These are phyloP conservation scores for Phlebopus sp. DNA, from an alignment of 1,284 basidiomycete genomes.

Conservation along the genomic window DNA sequence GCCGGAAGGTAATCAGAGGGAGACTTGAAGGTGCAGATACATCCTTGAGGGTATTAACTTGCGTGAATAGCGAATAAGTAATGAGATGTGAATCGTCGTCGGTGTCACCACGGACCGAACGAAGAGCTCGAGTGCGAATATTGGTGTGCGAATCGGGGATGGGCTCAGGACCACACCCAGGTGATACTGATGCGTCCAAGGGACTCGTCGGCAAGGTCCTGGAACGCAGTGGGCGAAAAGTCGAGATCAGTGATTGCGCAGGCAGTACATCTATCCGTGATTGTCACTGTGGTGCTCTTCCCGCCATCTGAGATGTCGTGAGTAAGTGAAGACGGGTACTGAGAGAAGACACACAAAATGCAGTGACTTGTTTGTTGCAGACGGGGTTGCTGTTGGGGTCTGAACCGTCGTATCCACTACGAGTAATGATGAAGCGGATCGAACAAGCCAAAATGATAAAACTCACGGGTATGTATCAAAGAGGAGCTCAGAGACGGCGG, in stretches of 20 bases:
- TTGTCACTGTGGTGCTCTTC: conserved; percentile 44
- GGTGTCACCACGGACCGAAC: background rate
- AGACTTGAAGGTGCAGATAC: background rate
- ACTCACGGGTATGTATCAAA: conserved; percentile 66
- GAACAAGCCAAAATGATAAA: background rate
- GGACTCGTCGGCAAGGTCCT: conserved; percentile 29
- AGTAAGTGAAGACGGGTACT: conserved; percentile 1
- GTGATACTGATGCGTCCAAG: conserved; percentile 54
- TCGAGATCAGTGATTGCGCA: conserved; percentile 54
- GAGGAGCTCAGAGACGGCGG: conserved; percentile 54
- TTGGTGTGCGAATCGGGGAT: background rate
- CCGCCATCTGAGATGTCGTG: conserved; percentile 43
- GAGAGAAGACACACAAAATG: conserved; percentile 36
- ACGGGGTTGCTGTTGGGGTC: conserved; percentile 68
- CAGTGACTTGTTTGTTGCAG: conserved; percentile 47
- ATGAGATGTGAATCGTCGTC: background rate
- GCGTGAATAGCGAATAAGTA: conserved; percentile 29
- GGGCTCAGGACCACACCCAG: conserved; percentile 42
- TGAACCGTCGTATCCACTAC: conserved; percentile 45
- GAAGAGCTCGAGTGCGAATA: background rate
- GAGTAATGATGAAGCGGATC: conserved; percentile 6
- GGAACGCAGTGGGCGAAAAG: conserved; percentile 57
- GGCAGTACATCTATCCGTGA: conserved; percentile 62
- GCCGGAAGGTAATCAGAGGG: conserved; percentile 1
- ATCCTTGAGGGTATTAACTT: conserved; percentile 6